These are phyloP conservation scores for Phaeomoniella chlamydospora DNA, from an alignment of 2,329 filamentous ascomycete species.

Conservation along the genomic window DNA sequence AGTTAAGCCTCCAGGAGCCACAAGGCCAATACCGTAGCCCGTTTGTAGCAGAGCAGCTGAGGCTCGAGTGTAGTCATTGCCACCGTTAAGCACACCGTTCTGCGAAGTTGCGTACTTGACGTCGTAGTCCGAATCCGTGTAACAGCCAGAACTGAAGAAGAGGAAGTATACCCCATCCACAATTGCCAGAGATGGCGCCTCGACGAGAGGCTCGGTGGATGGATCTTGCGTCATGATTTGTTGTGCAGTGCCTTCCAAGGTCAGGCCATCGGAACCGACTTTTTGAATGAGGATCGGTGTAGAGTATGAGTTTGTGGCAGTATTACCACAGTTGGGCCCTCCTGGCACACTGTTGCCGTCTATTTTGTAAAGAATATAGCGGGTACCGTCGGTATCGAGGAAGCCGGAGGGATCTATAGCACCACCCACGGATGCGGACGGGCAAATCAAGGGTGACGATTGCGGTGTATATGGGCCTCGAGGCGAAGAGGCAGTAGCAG, in stretches of 20 bases:
- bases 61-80: not conserved
- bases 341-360: slow-evolving; percentile 46
- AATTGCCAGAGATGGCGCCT: slow-evolving; percentile 40
- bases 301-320: slow-evolving; percentile 17
- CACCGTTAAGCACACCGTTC: not conserved
- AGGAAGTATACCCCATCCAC: slow-evolving; percentile 36
- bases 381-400: slow-evolving; percentile 34
- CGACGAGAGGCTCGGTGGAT: slow-evolving; percentile 42
- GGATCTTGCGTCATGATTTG: slow-evolving; percentile 50
- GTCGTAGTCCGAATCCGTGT: slow-evolving; percentile 38
- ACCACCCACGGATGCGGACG: slow-evolving; percentile 30
- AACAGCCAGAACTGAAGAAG: slow-evolving; percentile 50
- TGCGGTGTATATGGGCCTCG: slow-evolving; percentile 38
- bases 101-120: slow-evolving; percentile 43
- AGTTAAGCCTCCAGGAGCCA: not conserved
- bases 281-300: slow-evolving; percentile 27
- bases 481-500: slow-evolving; percentile 30
- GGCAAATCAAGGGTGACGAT: slow-evolving; percentile 36
- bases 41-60: not conserved
- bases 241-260: slow-evolving; percentile 34
- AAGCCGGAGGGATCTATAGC: slow-evolving; percentile 51
- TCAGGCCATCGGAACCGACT: slow-evolving; percentile 32
- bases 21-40: not conserved
- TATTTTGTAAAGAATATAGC: slow-evolving; percentile 51
- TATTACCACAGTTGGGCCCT: slow-evolving; percentile 30